These are phyloP conservation scores for Nicotiana obtusifolia DNA, from an alignment of 257 asterid genomes.

Conservation along the genomic window DNA sequence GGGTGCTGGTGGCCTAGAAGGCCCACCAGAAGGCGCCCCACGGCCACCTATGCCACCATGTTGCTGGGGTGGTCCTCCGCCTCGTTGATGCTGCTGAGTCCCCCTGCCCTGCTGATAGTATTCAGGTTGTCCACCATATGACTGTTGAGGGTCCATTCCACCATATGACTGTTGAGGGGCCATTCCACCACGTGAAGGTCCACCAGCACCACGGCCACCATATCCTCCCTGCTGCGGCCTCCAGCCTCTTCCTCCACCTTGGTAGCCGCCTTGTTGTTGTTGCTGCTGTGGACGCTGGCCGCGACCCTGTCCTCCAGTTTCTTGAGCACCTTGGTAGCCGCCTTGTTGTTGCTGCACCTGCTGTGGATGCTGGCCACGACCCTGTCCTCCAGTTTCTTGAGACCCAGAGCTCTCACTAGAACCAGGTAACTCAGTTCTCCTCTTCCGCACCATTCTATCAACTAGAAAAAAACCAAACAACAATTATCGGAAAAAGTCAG, in stretches of 20 bases:
- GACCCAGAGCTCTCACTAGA: conserved; percentile 59
- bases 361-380: conserved; percentile 33
- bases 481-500: neutral
- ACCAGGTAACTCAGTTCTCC: conserved; percentile 57
- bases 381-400: conserved; percentile 49
- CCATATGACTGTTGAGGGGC: conserved; percentile 32
- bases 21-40: conserved; percentile 60
- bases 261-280: conserved; percentile 29
- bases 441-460: conserved; percentile 70
- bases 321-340: conserved; percentile 35
- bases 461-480: conserved; percentile 23
- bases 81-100: conserved; percentile 48
- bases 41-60: conserved; percentile 63
- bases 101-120: conserved; percentile 40
- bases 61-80: conserved; percentile 46
- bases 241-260: conserved; percentile 38
- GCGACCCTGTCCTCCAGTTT: conserved; percentile 40
- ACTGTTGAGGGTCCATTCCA: conserved; percentile 32
- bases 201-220: conserved; percentile 19
- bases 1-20: conserved; percentile 67
- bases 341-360: conserved; percentile 39
- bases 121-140: conserved; percentile 30
- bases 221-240: conserved; percentile 33
- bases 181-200: conserved; percentile 24
- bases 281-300: conserved; percentile 44